Percentiles rank a stretch among this genome's conserved stretches.
phyloP scores from a whole-genome alignment of 352 stramenopile species.

The Phytophthora foliorum region DNA sequence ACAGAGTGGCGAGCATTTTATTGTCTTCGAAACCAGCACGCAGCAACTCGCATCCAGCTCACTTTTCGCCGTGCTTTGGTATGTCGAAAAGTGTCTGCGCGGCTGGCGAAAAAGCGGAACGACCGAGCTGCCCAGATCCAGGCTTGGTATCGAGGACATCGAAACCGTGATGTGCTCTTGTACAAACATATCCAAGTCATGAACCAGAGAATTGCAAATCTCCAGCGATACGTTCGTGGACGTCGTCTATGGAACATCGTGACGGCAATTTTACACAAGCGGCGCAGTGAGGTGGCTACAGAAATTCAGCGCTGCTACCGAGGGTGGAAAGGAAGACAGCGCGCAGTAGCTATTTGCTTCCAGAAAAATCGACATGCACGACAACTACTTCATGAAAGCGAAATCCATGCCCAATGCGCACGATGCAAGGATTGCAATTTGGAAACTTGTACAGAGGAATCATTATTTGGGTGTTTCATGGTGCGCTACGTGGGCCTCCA shows the following conservation, averaged over 20 bases:
- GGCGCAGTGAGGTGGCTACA: slow-evolving; percentile 34
- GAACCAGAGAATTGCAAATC: slow-evolving; percentile 45
- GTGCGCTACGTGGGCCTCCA: slow-evolving; percentile 56
- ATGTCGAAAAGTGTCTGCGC: slow-evolving; percentile 28
- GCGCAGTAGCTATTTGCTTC: slow-evolving; percentile 37
- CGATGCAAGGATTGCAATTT: slow-evolving; percentile 44
- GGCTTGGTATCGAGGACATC: slow-evolving; percentile 54
- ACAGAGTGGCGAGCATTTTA: slow-evolving; percentile 46
- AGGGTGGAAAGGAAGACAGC: slow-evolving; percentile 46
- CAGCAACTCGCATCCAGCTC: slow-evolving; percentile 49
- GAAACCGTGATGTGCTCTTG: slow-evolving; percentile 38
- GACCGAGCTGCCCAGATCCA: slow-evolving; percentile 45
- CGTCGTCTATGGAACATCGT: slow-evolving; percentile 59
- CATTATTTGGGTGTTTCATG: slow-evolving; percentile 64
- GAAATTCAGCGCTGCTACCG: slow-evolving; percentile 52
- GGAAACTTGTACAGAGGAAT: slow-evolving; percentile 46
- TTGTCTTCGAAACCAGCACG: slow-evolving; percentile 48
- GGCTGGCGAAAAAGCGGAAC: slow-evolving; percentile 33
- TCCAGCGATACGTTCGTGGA: slow-evolving; percentile 57
- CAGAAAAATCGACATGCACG: slow-evolving; percentile 53
- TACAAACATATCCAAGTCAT: slow-evolving; percentile 38
- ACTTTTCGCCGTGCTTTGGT: slow-evolving; percentile 42
- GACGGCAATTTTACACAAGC: slow-evolving; percentile 41
- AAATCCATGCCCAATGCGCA: slow-evolving; percentile 28
- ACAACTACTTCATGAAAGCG: slow-evolving; percentile 26